phyloP scores from a whole-genome alignment of 768 basidiomycete genomes.

The Leccinum sublutescens region DNA sequence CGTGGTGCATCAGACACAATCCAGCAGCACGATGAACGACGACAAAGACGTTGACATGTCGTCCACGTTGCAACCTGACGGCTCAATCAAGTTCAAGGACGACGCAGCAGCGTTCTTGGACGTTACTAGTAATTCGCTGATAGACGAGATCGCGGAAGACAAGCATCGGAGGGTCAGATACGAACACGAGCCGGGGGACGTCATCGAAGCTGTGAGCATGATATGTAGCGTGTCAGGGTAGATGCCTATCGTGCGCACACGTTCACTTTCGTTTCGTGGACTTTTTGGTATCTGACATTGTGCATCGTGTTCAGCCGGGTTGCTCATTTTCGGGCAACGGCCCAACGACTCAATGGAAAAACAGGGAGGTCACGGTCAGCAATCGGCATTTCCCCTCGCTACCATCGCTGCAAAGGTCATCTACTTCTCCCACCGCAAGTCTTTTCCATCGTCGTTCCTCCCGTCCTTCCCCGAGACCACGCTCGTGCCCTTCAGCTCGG shows the following conservation, averaged over 20 bases:
- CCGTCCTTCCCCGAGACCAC: too few species aligned
- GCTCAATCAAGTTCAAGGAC: slow-evolving; percentile 11
- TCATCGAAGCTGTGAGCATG: slow-evolving; percentile 74
- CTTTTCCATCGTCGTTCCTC: too few species aligned
- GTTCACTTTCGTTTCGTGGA: background rate
- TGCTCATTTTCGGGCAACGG: slow-evolving; percentile 49
- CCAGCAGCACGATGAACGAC: slow-evolving; percentile 36
- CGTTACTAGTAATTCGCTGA: slow-evolving; percentile 43
- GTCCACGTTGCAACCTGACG: slow-evolving; percentile 38
- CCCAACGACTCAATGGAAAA: too few species aligned
- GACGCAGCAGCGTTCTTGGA: slow-evolving; percentile 12
- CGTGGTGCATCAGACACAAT: slow-evolving; percentile 30
- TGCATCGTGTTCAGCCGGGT: too few species aligned
- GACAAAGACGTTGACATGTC: slow-evolving; percentile 43
- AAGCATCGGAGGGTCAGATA: slow-evolving; percentile 86
- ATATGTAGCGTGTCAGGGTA: slow-evolving; percentile 84
- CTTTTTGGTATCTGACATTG: too few species aligned
- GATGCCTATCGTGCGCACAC: slow-evolving; percentile 80
- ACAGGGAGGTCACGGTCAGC: too few species aligned
- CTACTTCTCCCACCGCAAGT: too few species aligned
- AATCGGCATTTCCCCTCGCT: too few species aligned
- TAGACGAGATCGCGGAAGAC: slow-evolving; percentile 82
- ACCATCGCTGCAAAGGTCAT: too few species aligned
- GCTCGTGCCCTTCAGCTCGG: too few species aligned
- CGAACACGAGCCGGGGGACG: slow-evolving; percentile 79